These are phyloP conservation scores for Rhynchosporium secalis DNA, from an alignment of 2,329 filamentous ascomycete species.

Conservation along the genomic window DNA sequence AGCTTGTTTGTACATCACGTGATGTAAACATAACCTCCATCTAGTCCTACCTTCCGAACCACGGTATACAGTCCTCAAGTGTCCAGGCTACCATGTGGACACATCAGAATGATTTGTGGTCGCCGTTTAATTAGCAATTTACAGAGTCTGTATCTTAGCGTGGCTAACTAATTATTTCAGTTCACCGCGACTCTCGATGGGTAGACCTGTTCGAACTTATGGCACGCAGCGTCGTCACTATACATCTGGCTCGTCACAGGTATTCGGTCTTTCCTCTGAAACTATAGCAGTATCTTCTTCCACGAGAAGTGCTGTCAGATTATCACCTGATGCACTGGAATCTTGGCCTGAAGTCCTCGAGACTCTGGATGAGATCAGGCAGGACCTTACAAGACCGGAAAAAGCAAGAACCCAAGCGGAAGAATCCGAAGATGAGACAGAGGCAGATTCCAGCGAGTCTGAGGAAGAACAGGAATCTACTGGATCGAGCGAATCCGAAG, in stretches of 20 bases:
- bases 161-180: background rate
- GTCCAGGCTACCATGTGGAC: no score
- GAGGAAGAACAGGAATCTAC: slow-evolving; percentile 2
- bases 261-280: slow-evolving; percentile 12
- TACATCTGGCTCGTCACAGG: background rate
- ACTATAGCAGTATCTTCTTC: background rate
- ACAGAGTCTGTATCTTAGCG: background rate
- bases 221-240: slow-evolving; percentile 17
- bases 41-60: background rate
- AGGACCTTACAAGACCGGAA: background rate
- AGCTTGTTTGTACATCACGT: slow-evolving; percentile 1
- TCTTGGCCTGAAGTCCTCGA: slow-evolving; percentile 11
- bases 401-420: background rate
- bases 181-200: slow-evolving; percentile 2
- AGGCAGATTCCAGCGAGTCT: background rate
- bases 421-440: background rate
- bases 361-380: slow-evolving; percentile 5
- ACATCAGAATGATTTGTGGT: no score
- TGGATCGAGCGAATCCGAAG: slow-evolving; percentile 5
- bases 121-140: no score
- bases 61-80: background rate
- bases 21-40: slow-evolving; percentile 13
- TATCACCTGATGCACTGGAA: background rate
- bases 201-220: slow-evolving; percentile 13
- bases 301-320: background rate